Evolutionary conservation across 2,329 filamentous ascomycete genomes (phyloP).

Genomic region (Ceratocystis albifundus): DNA sequence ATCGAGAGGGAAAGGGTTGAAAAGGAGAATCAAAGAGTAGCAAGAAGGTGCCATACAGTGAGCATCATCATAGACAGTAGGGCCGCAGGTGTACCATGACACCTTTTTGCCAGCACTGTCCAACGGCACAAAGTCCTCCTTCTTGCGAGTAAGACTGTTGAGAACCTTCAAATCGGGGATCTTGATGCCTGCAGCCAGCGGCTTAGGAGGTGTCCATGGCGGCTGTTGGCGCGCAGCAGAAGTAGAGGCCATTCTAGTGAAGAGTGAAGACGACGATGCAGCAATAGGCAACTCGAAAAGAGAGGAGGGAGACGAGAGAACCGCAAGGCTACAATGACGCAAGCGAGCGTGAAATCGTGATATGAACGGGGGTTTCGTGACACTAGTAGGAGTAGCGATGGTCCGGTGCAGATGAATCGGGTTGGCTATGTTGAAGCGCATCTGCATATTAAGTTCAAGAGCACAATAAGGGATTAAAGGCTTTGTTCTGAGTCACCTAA

Average conservation of each 20-base stretch:
- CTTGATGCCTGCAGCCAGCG: constrained; percentile 16
- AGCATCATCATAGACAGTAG: constrained; percentile 72
- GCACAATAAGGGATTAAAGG: neutral
- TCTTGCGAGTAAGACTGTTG: constrained; percentile 23
- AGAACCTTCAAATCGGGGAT: constrained; percentile 22
- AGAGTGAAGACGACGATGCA: neutral
- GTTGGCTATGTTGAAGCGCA: constrained; percentile 14
- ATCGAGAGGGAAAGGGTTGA: neutral
- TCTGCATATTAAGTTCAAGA: neutral
- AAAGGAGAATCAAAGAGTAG: neutral
- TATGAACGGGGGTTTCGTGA: neutral
- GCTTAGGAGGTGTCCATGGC: constrained; percentile 20
- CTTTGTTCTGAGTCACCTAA: constrained; percentile 19
- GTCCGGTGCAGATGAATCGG: constrained; percentile 8
- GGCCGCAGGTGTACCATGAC: constrained; percentile 63
- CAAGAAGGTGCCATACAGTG: constrained; percentile 36
- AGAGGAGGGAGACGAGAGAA: neutral
- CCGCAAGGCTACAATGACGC: neutral
- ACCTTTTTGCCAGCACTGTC: constrained; percentile 23
- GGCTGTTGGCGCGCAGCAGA: constrained; percentile 22
- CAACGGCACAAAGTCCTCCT: constrained; percentile 23
- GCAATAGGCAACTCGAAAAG: neutral
- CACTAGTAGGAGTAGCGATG: neutral
- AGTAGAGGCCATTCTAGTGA: constrained; percentile 20
- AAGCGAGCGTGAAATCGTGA: neutral